phyloP scores from a whole-genome alignment of 1,284 basidiomycete species.

The Trichosporon sp. region DNA sequence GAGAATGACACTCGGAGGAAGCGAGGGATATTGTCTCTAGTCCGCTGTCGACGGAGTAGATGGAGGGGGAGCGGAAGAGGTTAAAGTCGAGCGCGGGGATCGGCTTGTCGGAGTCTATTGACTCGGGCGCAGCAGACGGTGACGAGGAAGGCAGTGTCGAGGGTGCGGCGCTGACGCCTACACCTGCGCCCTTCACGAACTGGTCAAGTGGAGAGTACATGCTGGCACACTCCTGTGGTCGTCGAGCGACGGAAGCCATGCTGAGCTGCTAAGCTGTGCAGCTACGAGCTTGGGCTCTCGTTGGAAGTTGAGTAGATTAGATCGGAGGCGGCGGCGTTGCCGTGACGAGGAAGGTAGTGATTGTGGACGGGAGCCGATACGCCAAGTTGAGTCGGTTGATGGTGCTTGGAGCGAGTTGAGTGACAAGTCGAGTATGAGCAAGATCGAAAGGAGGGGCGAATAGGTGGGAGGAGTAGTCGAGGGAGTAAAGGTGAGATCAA shows the following conservation, averaged over 20 bases:
- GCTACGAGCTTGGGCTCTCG: not conserved
- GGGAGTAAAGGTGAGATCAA: not conserved
- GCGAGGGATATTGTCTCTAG: slow-evolving; percentile 6
- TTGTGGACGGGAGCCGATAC: not conserved
- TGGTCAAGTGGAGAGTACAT: slow-evolving; percentile 19
- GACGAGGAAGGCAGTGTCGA: not conserved
- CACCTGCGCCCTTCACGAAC: slow-evolving; percentile 10
- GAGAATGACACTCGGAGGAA: slow-evolving; percentile 1
- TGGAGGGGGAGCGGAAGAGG: slow-evolving; percentile 36
- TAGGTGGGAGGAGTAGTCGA: not conserved
- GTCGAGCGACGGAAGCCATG: slow-evolving; percentile 1
- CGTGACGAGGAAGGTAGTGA: not conserved
- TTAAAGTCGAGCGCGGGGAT: slow-evolving; percentile 40
- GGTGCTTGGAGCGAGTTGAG: not conserved
- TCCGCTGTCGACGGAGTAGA: slow-evolving; percentile 35
- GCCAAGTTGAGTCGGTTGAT: not conserved
- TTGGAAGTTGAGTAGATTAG: not conserved
- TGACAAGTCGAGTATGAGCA: not conserved
- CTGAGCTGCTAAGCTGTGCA: not conserved
- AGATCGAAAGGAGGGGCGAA: not conserved
- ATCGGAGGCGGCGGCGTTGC: not conserved
- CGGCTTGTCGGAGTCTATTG: slow-evolving; percentile 11
- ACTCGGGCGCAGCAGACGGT: not conserved
- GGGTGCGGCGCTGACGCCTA: slow-evolving; percentile 1
- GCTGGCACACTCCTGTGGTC: not conserved